These are phyloP conservation scores for Epichloe sylvatica DNA, from an alignment of 2,329 filamentous ascomycete genomes.

Conservation along the genomic window DNA sequence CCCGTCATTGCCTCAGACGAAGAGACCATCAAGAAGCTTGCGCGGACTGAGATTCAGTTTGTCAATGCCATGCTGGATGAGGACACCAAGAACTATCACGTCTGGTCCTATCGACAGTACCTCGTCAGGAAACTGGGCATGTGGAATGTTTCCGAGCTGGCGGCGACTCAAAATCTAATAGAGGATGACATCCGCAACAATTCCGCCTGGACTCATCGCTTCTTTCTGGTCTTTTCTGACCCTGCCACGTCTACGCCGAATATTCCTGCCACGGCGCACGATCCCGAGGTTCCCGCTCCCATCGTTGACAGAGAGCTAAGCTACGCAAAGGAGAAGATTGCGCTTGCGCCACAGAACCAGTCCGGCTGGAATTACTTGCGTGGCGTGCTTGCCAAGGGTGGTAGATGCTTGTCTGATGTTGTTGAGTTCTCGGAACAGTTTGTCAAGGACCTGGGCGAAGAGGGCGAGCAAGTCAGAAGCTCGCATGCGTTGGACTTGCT, in stretches of 20 bases:
- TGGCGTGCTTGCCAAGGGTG: conserved; percentile 58
- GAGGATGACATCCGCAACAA: conserved; percentile 82
- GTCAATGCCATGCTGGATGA: conserved; percentile 65
- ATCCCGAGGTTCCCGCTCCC: conserved; percentile 43
- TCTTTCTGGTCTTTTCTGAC: conserved; percentile 72
- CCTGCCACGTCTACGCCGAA: conserved; percentile 34
- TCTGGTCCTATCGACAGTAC: conserved; percentile 87
- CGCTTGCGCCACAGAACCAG: conserved; percentile 79
- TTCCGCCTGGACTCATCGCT: conserved; percentile 93
- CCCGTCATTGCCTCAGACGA: conserved; percentile 45
- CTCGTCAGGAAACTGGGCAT: conserved; percentile 50
- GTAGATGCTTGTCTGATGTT: conserved; percentile 30
- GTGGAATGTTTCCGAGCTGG: conserved; percentile 58
- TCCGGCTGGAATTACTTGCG: conserved; percentile 87
- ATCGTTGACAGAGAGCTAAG: conserved; percentile 61
- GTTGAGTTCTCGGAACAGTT: conserved; percentile 38
- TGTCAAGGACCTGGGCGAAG: conserved; percentile 32
- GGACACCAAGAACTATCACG: conserved; percentile 96
- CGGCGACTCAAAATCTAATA: conserved; percentile 58
- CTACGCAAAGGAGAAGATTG: conserved; percentile 60
- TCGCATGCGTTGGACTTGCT: conserved; percentile 58
- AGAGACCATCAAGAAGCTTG: conserved; percentile 43
- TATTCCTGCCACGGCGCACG: conserved; percentile 35
- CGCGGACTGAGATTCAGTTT: conserved; percentile 57
- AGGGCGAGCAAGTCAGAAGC: conserved; percentile 40